Evolutionary conservation across 179 eudicot species (phyloP).

Genomic region (Silene coronaria): DNA sequence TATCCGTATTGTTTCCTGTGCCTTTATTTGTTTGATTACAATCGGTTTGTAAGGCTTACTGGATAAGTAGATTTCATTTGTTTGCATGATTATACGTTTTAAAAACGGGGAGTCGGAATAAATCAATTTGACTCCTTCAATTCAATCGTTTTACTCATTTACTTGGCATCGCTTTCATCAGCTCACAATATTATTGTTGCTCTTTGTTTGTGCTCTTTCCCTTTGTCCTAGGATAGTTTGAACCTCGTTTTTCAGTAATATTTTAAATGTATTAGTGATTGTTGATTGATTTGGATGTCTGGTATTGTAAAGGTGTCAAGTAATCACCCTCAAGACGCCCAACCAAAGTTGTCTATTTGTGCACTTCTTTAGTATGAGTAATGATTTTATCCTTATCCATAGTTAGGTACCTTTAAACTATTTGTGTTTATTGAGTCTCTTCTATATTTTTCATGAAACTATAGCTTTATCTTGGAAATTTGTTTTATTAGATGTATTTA

Average conservation of each 20-base stretch:
- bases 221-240: not conserved
- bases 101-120: not conserved
- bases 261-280: conserved; percentile 5
- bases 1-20: not conserved
- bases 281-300: conserved; percentile 1
- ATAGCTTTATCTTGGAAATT: not conserved
- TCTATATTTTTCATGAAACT: not conserved
- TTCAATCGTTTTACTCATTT: not conserved
- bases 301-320: not conserved
- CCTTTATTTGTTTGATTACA: not conserved
- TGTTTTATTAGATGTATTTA: not conserved
- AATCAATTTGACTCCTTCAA: not conserved
- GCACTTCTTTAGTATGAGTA: conserved; percentile 12
- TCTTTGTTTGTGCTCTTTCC: not conserved
- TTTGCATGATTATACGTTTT: not conserved
- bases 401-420: not conserved
- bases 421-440: conserved; percentile 4
- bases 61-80: not conserved
- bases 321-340: not conserved
- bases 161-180: not conserved
- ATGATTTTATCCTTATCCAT: conserved; percentile 18
- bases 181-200: not conserved
- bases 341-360: not conserved
- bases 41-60: conserved; percentile 1
- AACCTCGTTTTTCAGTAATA: not conserved